Conservation (phyloP, 1,284 basidiomycete genomes). For the Ceratobasidium sp. region DNA sequence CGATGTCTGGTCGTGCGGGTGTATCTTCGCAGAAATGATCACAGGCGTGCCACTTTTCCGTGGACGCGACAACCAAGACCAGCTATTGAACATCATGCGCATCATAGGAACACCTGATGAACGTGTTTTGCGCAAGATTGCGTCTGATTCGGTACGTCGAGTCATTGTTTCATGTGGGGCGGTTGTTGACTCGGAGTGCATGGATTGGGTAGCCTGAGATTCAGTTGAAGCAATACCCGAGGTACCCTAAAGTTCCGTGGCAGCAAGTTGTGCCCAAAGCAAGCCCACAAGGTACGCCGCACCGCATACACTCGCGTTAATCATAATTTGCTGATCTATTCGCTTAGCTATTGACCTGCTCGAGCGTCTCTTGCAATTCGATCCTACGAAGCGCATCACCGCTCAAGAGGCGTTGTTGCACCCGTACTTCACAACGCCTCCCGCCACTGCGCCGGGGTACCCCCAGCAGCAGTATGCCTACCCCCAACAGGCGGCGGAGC, state of each 20-base stretch:
- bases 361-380: slow-evolving; percentile 96
- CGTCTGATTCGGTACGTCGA: slow-evolving; percentile 85
- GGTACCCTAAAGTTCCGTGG: slow-evolving; percentile 92
- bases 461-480: slow-evolving; percentile 53
- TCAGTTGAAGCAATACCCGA: slow-evolving; percentile 87
- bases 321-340: slow-evolving; percentile 41
- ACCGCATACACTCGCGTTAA: slow-evolving; percentile 9
- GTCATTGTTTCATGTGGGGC: neutral
- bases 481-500: slow-evolving; percentile 45
- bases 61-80: slow-evolving; percentile 97
- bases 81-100: slow-evolving; percentile 97
- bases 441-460: slow-evolving; percentile 58
- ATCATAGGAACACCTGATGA: slow-evolving; percentile 97
- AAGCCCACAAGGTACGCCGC: slow-evolving; percentile 80
- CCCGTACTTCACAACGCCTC: slow-evolving; percentile 86
- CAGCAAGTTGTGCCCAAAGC: slow-evolving; percentile 93
- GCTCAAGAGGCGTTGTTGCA: slow-evolving; percentile 94
- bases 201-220: slow-evolving; percentile 82
- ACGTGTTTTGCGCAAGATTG: slow-evolving; percentile 88
- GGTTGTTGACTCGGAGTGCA: slow-evolving; percentile 14
- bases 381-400: slow-evolving; percentile 92
- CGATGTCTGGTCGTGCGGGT: slow-evolving; percentile 99
- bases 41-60: slow-evolving; percentile 97
- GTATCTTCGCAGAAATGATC: slow-evolving; percentile 99
- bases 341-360: slow-evolving; percentile 89